These are phyloP conservation scores for Aspergillus intermedius DNA, from an alignment of 2,329 filamentous ascomycete species.

Conservation along the genomic window DNA sequence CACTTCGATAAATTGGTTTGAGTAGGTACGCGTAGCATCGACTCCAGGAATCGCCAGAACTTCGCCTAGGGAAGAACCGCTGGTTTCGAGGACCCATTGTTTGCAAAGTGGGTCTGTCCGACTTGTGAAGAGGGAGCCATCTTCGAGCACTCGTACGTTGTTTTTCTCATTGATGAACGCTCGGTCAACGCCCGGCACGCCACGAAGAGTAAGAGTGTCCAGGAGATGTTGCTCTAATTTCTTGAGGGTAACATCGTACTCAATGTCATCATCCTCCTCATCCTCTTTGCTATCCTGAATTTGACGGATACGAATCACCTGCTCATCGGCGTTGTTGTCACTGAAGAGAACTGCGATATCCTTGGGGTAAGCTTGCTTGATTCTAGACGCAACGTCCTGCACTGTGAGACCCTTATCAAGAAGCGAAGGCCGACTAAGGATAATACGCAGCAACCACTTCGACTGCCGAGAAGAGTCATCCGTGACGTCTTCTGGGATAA, in stretches of 20 bases:
- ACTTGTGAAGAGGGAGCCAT: slow-evolving; percentile 67
- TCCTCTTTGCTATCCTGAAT: slow-evolving; percentile 64
- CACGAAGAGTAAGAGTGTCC: slow-evolving; percentile 83
- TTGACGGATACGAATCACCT: slow-evolving; percentile 86
- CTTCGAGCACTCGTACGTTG: slow-evolving; percentile 58
- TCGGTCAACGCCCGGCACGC: slow-evolving; percentile 79
- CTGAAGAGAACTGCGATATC: slow-evolving; percentile 93
- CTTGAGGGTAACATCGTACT: slow-evolving; percentile 91
- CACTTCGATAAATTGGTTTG: slow-evolving; percentile 92
- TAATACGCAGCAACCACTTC: slow-evolving; percentile 89
- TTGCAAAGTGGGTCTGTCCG: slow-evolving; percentile 70
- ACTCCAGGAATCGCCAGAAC: slow-evolving; percentile 85
- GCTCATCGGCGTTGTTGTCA: slow-evolving; percentile 94
- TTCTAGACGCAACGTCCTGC: slow-evolving; percentile 79
- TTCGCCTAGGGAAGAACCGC: slow-evolving; percentile 76
- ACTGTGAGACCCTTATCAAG: slow-evolving; percentile 85
- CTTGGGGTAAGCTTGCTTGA: slow-evolving; percentile 79
- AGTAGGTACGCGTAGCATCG: slow-evolving; percentile 77
- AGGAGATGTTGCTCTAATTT: slow-evolving; percentile 85
- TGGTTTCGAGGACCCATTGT: slow-evolving; percentile 95
- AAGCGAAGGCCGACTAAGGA: slow-evolving; percentile 87
- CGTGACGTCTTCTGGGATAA: slow-evolving; percentile 79
- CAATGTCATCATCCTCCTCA: slow-evolving; percentile 65
- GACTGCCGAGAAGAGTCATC: slow-evolving; percentile 63
- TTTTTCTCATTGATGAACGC: slow-evolving; percentile 86